These are phyloP conservation scores for Chaetomium sp. DNA, from an alignment of 2,329 filamentous ascomycete species.

Conservation along the genomic window DNA sequence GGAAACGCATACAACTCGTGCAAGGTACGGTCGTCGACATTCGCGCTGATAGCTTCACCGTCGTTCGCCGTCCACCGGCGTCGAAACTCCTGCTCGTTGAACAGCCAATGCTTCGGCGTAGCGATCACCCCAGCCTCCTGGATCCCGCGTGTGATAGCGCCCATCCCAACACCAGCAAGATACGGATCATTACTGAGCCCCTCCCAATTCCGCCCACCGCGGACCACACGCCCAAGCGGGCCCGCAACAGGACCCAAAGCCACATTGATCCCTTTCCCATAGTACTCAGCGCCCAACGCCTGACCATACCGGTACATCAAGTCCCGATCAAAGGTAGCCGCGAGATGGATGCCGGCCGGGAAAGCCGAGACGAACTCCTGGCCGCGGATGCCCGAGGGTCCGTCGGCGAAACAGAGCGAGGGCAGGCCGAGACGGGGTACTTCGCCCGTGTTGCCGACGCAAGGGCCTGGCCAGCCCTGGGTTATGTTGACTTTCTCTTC, in stretches of 20 bases:
- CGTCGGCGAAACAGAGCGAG: constrained; percentile 41
- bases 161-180: constrained; percentile 28
- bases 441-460: constrained; percentile 29
- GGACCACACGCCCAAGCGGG: constrained; percentile 55
- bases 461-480: constrained; percentile 29
- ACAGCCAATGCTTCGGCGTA: constrained; percentile 59
- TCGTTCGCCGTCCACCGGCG: constrained; percentile 35
- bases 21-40: constrained; percentile 58
- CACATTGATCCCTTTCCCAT: constrained; percentile 63
- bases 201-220: constrained; percentile 59
- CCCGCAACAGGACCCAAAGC: constrained; percentile 54
- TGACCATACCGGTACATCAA: constrained; percentile 60
- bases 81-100: constrained; percentile 53
- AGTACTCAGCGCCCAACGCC: constrained; percentile 63
- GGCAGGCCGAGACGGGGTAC: constrained; percentile 36
- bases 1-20: constrained; percentile 63
- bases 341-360: constrained; percentile 62
- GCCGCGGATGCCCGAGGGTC: constrained; percentile 30
- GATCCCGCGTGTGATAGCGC: constrained; percentile 26
- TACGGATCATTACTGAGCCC: constrained; percentile 33
- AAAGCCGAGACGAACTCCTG: constrained; percentile 41
- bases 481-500: constrained; percentile 37
- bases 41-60: constrained; percentile 49
- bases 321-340: constrained; percentile 62
- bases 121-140: constrained; percentile 60